Evolutionary conservation across 208 protist species (phyloP).

Genomic region (Leptomonas pyrrhocoris): DNA sequence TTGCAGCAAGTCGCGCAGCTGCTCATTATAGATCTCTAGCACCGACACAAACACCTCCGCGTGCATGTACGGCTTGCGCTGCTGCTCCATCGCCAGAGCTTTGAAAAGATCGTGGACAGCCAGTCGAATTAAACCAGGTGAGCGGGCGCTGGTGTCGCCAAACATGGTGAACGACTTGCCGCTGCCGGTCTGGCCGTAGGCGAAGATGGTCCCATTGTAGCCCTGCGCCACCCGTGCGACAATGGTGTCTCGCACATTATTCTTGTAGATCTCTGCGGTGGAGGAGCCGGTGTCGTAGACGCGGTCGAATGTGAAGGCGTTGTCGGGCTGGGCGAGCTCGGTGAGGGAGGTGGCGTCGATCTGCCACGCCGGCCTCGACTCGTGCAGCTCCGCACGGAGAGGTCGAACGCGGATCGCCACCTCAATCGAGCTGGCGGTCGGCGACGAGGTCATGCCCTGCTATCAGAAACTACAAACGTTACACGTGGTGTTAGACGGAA

Average conservation of each 20-base stretch:
- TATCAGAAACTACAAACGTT: too few species aligned
- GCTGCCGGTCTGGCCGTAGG: conserved; percentile 88
- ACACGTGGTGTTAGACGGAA: too few species aligned
- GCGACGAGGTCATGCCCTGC: conserved; percentile 7
- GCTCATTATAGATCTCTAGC: conserved; percentile 88
- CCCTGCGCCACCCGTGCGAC: conserved; percentile 69
- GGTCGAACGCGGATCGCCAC: conserved; percentile 75
- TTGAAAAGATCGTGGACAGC: conserved; percentile 68
- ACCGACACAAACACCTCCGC: conserved; percentile 64
- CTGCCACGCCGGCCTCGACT: conserved; percentile 43
- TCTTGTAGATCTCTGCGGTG: conserved; percentile 60
- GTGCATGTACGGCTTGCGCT: conserved; percentile 38
- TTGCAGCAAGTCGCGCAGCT: conserved; percentile 76
- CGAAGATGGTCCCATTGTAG: conserved; percentile 88
- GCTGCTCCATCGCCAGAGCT: conserved; percentile 46
- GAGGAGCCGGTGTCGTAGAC: conserved; percentile 49
- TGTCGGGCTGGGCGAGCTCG: conserved; percentile 64
- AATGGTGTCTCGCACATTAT: conserved; percentile 49
- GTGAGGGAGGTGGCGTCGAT: conserved; percentile 38
- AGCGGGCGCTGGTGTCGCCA: conserved; percentile 33
- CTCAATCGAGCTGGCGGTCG: conserved; percentile 62
- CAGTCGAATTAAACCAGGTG: conserved; percentile 46
- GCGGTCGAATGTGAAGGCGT: conserved; percentile 74
- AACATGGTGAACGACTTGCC: conserved; percentile 90
- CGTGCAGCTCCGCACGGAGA: conserved; percentile 51